Evolutionary conservation across 164 flowering plant genomes (phyloP).

Genomic region (Piper longum): DNA sequence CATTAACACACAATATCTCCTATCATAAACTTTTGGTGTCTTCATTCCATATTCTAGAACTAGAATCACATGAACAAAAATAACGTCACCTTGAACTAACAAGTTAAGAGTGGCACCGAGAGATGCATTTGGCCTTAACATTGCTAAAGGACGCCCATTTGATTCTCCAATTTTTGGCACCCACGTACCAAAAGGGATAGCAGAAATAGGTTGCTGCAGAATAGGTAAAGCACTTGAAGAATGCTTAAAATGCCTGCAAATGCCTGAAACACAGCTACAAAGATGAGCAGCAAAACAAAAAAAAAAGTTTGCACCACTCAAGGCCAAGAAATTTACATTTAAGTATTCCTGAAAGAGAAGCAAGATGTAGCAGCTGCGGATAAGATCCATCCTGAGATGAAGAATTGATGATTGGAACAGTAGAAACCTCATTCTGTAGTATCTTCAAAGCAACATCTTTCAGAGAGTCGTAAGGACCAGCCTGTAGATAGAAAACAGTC

Average conservation of each 20-base stretch:
- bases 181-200: slow-evolving; percentile 81
- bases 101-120: slow-evolving; percentile 63
- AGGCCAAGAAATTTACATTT: slow-evolving; percentile 44
- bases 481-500: slow-evolving; percentile 30
- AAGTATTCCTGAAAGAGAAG: slow-evolving; percentile 78
- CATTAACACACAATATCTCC: too few species aligned
- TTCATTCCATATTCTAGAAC: not conserved
- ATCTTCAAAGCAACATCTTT: slow-evolving; percentile 67
- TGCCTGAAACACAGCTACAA: slow-evolving; percentile 26
- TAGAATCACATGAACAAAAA: not conserved
- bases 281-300: slow-evolving; percentile 10
- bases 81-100: slow-evolving; percentile 58
- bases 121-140: slow-evolving; percentile 66
- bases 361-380: slow-evolving; percentile 81
- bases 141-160: slow-evolving; percentile 51
- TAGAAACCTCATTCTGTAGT: slow-evolving; percentile 59
- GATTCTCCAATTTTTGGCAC: slow-evolving; percentile 73
- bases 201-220: slow-evolving; percentile 38
- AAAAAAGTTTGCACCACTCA: not conserved
- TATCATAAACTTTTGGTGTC: too few species aligned
- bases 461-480: slow-evolving; percentile 72
- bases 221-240: slow-evolving; percentile 38
- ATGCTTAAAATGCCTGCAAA: slow-evolving; percentile 68
- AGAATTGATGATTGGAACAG: slow-evolving; percentile 70
- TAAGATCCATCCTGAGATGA: slow-evolving; percentile 54